Percentiles rank a stretch among this genome's conserved stretches.
Evolutionary conservation across 208 protist species (phyloP).

Genomic region (Trichomonas tenax): DNA sequence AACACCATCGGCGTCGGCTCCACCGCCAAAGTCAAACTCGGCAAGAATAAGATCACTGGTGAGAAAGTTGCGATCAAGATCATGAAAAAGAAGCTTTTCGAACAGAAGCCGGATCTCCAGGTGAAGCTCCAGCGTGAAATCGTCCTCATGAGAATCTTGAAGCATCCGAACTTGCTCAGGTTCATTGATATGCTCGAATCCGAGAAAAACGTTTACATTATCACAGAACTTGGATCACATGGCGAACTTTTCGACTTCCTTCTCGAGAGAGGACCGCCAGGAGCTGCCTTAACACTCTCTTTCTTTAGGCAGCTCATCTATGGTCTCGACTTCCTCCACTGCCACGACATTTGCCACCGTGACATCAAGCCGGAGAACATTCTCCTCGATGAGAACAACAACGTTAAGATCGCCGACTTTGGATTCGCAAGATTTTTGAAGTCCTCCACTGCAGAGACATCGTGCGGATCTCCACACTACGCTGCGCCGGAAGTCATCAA

Average conservation of each 20-base stretch:
- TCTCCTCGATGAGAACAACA: not conserved
- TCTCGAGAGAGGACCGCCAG: not conserved
- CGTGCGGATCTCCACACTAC: slow-evolving; percentile 20
- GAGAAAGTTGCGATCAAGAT: not conserved
- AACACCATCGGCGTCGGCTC: not conserved
- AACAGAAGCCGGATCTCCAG: not conserved
- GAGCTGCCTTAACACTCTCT: not conserved
- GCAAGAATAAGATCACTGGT: not conserved
- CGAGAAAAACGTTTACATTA: not conserved
- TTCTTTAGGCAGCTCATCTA: slow-evolving; percentile 25
- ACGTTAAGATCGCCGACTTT: slow-evolving; percentile 17
- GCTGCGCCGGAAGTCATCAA: slow-evolving; percentile 16
- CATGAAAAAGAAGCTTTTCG: not conserved
- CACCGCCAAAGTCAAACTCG: not conserved
- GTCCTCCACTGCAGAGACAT: not conserved
- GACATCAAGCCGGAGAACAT: slow-evolving; percentile 32
- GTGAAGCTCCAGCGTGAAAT: not conserved
- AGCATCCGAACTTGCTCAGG: not conserved
- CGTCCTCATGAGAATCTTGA: not conserved
- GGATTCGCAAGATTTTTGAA: not conserved
- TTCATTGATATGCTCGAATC: not conserved
- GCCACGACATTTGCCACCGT: slow-evolving; percentile 18
- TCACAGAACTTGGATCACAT: not conserved
- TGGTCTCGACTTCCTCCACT: slow-evolving; percentile 22
- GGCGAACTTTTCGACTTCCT: slow-evolving; percentile 14